Conservation (phyloP, 2,329 filamentous ascomycete species). For the Gremmenia infestans region DNA sequence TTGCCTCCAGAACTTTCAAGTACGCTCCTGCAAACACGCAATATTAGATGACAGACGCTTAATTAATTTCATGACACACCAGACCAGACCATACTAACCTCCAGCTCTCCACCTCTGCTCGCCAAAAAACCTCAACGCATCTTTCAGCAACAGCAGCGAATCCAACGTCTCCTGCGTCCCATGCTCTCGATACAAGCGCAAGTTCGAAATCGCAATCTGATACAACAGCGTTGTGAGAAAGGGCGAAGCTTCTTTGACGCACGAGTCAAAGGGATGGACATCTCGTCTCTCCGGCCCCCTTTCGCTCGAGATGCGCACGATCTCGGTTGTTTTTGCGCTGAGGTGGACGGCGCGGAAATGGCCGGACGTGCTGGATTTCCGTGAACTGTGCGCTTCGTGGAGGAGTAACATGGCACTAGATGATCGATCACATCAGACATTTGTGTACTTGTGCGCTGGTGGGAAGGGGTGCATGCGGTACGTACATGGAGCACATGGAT, state of each 20-base stretch:
- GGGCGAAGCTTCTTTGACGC: constrained; percentile 11
- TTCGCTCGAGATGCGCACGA: background rate
- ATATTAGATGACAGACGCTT: background rate
- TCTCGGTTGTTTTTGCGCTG: background rate
- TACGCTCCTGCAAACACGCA: constrained; percentile 6
- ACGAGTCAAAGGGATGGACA: constrained; percentile 2
- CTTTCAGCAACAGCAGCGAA: constrained; percentile 4
- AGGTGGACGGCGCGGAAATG: constrained; percentile 6
- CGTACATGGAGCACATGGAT: constrained; percentile 13
- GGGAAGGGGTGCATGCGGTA: too few species aligned
- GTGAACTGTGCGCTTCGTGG: constrained; percentile 12
- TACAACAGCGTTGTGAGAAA: constrained; percentile 12
- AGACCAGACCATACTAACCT: constrained; percentile 1
- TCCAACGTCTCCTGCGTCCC: constrained; percentile 5
- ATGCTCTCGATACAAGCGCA: constrained; percentile 3
- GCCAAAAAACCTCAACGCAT: constrained; percentile 5
- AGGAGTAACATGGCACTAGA: constrained; percentile 10
- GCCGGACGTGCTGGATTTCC: background rate
- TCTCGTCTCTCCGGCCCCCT: background rate
- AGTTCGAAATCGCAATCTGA: constrained; percentile 6
- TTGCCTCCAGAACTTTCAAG: constrained; percentile 13
- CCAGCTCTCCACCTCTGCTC: constrained; percentile 12
- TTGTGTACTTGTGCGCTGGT: background rate
- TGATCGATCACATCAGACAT: background rate
- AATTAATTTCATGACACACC: too few species aligned